These are phyloP conservation scores for Angomonas ambiguus DNA, from an alignment of 208 protist species.

Conservation along the genomic window DNA sequence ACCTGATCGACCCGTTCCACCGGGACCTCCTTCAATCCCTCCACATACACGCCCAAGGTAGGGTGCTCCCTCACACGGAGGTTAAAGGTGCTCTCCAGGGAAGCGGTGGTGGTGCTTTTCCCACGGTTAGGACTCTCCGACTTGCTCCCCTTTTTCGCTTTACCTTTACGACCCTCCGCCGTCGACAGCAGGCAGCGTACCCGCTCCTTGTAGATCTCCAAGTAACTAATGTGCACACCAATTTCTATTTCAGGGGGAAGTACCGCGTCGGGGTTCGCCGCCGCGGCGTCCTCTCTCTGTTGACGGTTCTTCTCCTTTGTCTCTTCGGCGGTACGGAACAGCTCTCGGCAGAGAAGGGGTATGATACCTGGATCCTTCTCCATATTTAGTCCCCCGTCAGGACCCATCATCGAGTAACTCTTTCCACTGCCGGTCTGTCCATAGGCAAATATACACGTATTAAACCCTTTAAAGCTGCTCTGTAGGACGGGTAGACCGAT, in stretches of 20 bases:
- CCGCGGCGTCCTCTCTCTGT: conserved; percentile 3
- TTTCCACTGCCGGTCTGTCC: conserved; percentile 90
- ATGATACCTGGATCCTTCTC: conserved; percentile 76
- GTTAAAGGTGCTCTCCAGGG: conserved; percentile 15
- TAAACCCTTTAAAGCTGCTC: conserved; percentile 82
- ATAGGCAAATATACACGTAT: conserved; percentile 92
- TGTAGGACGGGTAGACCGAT: conserved; percentile 80
- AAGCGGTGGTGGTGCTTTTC: not conserved
- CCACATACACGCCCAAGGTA: conserved; percentile 70
- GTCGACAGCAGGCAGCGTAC: conserved; percentile 87
- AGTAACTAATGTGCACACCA: conserved; percentile 76
- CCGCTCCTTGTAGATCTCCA: conserved; percentile 90
- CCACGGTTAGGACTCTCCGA: conserved; percentile 14
- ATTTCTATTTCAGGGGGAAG: conserved; percentile 52
- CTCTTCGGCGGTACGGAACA: conserved; percentile 41
- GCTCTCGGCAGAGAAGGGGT: conserved; percentile 57
- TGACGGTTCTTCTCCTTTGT: no score
- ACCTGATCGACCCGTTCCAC: conserved; percentile 53
- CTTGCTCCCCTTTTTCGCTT: not conserved
- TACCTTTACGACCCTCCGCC: no score
- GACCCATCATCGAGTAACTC: conserved; percentile 88
- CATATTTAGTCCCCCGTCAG: conserved; percentile 50
- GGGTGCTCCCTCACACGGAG: conserved; percentile 78
- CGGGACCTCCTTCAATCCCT: conserved; percentile 63
- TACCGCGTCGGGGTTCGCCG: not conserved